Conservation (phyloP, 108 stramenopile species). For the Bacterosira constricta region DNA sequence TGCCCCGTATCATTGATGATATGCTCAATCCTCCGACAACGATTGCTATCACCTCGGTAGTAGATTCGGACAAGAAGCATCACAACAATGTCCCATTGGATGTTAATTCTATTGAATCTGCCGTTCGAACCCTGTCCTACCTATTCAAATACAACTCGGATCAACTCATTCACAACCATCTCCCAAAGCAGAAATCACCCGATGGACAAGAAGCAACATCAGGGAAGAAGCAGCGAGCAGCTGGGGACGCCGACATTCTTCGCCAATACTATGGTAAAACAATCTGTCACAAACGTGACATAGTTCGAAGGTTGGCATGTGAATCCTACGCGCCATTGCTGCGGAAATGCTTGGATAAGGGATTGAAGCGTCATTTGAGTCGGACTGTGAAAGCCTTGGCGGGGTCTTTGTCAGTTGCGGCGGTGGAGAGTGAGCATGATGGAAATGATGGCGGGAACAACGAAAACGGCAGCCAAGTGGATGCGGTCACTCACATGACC, state of each 20-base stretch:
- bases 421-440: not conserved
- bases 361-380: conserved; percentile 67
- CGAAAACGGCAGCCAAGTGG: not conserved
- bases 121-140: conserved; percentile 80
- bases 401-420: conserved; percentile 33
- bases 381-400: conserved; percentile 73
- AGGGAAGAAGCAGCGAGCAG: conserved; percentile 13
- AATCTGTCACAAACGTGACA: conserved; percentile 70
- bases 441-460: not conserved
- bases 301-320: conserved; percentile 72
- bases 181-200: not conserved
- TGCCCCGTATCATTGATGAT: conserved; percentile 77
- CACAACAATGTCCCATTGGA: conserved; percentile 60
- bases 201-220: conserved; percentile 14
- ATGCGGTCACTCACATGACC: conserved; percentile 3
- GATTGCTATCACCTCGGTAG: conserved; percentile 35
- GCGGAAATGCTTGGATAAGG: conserved; percentile 62
- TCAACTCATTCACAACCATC: conserved; percentile 43
- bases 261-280: conserved; percentile 81
- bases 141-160: conserved; percentile 83
- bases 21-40: conserved; percentile 73
- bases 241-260: conserved; percentile 62
- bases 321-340: conserved; percentile 83
- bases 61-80: conserved; percentile 53
- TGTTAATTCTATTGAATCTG: conserved; percentile 78